phyloP scores from a whole-genome alignment of 2,329 filamentous ascomycete genomes.

The Alternaria gaisen region DNA sequence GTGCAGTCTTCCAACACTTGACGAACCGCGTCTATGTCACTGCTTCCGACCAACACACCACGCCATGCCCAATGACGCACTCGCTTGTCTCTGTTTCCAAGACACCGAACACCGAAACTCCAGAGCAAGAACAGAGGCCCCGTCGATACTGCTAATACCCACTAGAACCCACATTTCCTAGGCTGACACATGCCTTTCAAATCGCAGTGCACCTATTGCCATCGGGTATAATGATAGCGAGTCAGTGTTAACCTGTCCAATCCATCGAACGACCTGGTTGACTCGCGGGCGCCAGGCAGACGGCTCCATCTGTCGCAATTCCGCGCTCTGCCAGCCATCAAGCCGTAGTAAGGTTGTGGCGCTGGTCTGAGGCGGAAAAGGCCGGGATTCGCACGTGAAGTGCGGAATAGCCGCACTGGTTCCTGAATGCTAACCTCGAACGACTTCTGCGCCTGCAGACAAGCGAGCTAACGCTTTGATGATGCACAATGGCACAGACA shows the following conservation, averaged over 20 bases:
- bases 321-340: constrained; percentile 7
- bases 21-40: constrained; percentile 11
- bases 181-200: constrained; percentile 8
- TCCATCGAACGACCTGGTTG: constrained; percentile 15
- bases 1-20: constrained; percentile 2
- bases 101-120: constrained; percentile 4
- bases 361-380: constrained; percentile 12
- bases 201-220: constrained; percentile 11
- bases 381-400: constrained; percentile 3
- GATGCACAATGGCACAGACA: constrained; percentile 14
- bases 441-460: constrained; percentile 7
- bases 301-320: constrained; percentile 3
- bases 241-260: constrained; percentile 1
- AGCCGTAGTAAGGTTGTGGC: constrained; percentile 6
- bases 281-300: constrained; percentile 8
- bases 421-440: constrained; percentile 19
- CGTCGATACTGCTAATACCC: constrained; percentile 7
- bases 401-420: constrained; percentile 10
- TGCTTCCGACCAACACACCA: constrained; percentile 1
- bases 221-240: constrained; percentile 20
- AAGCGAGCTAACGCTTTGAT: constrained; percentile 8
- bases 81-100: not conserved
- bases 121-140: not conserved
- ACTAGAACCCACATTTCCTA: constrained; percentile 22
- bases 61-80: constrained; percentile 5